Percentiles rank a stretch among this genome's conserved stretches.
Conservation (phyloP, 495 filamentous ascomycete genomes). For the Trichocladium uniseriatum region DNA sequence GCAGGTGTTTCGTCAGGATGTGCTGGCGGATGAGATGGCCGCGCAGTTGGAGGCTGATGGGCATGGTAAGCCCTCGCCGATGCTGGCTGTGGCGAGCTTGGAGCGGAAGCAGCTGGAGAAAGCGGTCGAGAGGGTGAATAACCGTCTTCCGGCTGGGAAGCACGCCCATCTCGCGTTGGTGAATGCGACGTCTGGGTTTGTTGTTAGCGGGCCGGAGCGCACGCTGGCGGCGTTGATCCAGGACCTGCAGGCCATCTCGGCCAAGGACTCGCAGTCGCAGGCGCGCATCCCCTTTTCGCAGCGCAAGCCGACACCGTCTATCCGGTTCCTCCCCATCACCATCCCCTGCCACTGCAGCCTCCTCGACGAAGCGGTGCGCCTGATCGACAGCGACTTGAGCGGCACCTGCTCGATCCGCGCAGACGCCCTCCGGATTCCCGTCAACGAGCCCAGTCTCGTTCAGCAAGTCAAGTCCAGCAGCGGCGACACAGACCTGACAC, state of each 20-base stretch:
- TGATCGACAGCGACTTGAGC: not conserved
- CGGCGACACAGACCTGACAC: not conserved
- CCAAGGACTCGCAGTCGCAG: not conserved
- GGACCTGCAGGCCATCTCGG: not conserved
- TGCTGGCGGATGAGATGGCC: not conserved
- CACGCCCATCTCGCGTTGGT: not conserved
- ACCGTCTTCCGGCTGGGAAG: not conserved
- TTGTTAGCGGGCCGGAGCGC: not conserved
- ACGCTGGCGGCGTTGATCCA: not conserved
- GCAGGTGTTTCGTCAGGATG: not conserved
- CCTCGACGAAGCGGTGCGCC: not conserved
- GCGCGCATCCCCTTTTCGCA: not conserved
- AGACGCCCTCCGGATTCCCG: not conserved
- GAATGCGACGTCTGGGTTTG: not conserved
- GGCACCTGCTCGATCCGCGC: not conserved
- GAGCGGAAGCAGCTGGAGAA: not conserved
- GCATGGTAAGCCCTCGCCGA: not conserved
- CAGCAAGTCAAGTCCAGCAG: too few species aligned
- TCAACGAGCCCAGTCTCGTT: not conserved
- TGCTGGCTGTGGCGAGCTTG: not conserved
- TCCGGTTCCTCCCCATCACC: too few species aligned
- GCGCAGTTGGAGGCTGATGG: not conserved
- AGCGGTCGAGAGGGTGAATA: not conserved
- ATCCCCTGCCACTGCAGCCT: not conserved
- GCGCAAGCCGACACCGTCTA: too few species aligned